phyloP scores from a whole-genome alignment of 2,329 filamentous ascomycete genomes.

The Amylocarpus encephaloides region DNA sequence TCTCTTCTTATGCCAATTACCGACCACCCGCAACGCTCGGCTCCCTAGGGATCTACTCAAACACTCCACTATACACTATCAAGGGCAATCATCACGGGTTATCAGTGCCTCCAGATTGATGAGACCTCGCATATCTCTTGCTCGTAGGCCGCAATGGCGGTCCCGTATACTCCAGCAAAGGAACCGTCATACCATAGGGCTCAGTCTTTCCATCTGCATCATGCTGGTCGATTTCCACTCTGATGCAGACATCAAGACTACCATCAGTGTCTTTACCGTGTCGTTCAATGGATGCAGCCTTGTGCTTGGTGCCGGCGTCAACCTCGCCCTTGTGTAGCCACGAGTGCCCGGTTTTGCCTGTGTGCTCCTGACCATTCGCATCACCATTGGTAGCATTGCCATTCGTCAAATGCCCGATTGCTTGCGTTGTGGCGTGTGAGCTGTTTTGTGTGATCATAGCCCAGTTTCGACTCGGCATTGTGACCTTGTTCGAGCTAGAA shows the following conservation, averaged over 20 bases:
- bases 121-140: slow-evolving; percentile 15
- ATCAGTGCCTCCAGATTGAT: background rate
- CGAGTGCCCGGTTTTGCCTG: slow-evolving; percentile 58
- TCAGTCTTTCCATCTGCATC: slow-evolving; percentile 74
- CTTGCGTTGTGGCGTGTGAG: slow-evolving; percentile 45
- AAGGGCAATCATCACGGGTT: too few species aligned
- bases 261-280: slow-evolving; percentile 51
- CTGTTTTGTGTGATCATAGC: slow-evolving; percentile 79
- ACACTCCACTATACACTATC: too few species aligned
- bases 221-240: slow-evolving; percentile 81
- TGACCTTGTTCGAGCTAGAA: slow-evolving; percentile 69
- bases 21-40: too few species aligned
- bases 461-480: slow-evolving; percentile 90
- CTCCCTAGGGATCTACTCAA: too few species aligned
- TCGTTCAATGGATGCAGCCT: slow-evolving; percentile 53
- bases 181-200: slow-evolving; percentile 82
- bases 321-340: slow-evolving; percentile 71
- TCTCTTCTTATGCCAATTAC: too few species aligned
- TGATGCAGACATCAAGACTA: slow-evolving; percentile 73
- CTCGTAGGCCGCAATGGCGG: slow-evolving; percentile 15
- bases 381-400: background rate
- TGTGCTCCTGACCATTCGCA: background rate
- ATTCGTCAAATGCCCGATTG: slow-evolving; percentile 26
- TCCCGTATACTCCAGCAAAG: slow-evolving; percentile 34
- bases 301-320: slow-evolving; percentile 71